These are phyloP conservation scores for Macrotyloma uniflorum DNA, from an alignment of 306 rosid genomes.

Conservation along the genomic window DNA sequence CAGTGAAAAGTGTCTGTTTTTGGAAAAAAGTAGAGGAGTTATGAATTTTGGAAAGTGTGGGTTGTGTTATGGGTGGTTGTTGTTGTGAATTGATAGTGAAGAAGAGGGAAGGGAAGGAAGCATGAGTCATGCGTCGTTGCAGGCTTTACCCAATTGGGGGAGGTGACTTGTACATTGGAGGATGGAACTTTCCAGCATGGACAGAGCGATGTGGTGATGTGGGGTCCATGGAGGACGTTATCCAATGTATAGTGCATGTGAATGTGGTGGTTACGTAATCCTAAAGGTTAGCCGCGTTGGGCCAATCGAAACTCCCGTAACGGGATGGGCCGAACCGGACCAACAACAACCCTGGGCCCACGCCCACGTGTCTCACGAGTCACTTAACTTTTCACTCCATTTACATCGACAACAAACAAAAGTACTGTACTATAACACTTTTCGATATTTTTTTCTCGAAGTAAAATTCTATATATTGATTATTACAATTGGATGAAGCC, in stretches of 20 bases:
- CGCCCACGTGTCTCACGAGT: constrained; percentile 19
- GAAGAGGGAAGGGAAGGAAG: not conserved
- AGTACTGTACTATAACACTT: not conserved
- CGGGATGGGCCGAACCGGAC: constrained; percentile 24
- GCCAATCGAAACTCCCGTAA: constrained; percentile 41
- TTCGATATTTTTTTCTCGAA: not conserved
- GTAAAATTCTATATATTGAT: not conserved
- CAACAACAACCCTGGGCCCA: constrained; percentile 16
- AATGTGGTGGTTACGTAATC: constrained; percentile 45
- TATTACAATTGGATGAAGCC: not conserved
- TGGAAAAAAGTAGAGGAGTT: no score
- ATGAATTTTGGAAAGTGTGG: no score
- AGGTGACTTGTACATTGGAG: constrained; percentile 62
- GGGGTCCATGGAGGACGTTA: constrained; percentile 64
- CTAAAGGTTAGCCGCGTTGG: constrained; percentile 40
- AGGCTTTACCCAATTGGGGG: constrained; percentile 34
- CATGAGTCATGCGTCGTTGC: constrained; percentile 34
- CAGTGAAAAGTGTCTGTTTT: not conserved
- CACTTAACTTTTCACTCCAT: not conserved
- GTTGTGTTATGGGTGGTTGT: no score
- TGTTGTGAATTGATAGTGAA: not conserved
- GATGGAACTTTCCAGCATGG: constrained; percentile 87
- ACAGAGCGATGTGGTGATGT: not conserved
- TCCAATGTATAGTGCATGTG: constrained; percentile 50
- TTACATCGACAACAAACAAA: not conserved